Conservation (phyloP, 2,329 filamentous ascomycete species). For the Fusarium decemcellulare region DNA sequence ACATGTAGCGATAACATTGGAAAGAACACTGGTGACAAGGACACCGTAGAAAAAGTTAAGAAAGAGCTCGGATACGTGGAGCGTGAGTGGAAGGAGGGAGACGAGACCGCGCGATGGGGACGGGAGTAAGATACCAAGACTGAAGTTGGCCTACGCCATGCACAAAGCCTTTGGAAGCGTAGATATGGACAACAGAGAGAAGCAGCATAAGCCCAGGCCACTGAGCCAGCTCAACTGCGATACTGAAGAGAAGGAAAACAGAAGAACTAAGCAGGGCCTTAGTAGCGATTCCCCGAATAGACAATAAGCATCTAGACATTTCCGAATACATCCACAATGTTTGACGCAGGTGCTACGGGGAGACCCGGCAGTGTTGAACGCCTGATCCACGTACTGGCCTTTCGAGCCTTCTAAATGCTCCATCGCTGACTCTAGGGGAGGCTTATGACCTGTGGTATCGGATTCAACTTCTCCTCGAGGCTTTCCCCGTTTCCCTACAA, state of each 20-base stretch:
- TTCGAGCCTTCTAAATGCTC: no score
- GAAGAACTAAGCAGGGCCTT: not conserved
- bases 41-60: slow-evolving; percentile 87
- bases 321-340: not conserved
- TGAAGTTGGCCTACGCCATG: slow-evolving; percentile 2
- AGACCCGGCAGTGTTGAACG: not conserved
- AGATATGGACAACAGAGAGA: slow-evolving; percentile 2
- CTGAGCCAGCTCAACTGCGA: not conserved
- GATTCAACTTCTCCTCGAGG: no score
- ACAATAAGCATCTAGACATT: slow-evolving; percentile 1
- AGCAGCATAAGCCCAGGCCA: not conserved
- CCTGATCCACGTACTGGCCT: no score
- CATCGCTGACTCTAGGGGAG: no score
- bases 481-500: no score
- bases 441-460: no score
- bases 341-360: not conserved
- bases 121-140: slow-evolving; percentile 51
- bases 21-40: slow-evolving; percentile 93
- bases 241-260: not conserved
- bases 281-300: slow-evolving; percentile 19
- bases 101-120: slow-evolving; percentile 89
- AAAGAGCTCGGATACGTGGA: slow-evolving; percentile 87
- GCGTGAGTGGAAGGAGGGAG: slow-evolving; percentile 84
- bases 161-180: not conserved
- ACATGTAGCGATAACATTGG: slow-evolving; percentile 78